Evolutionary conservation across 495 filamentous ascomycete genomes (phyloP), one percentile per base, ranked within the genome.

Genomic region (Penicillium longicatenatum): DNA sequence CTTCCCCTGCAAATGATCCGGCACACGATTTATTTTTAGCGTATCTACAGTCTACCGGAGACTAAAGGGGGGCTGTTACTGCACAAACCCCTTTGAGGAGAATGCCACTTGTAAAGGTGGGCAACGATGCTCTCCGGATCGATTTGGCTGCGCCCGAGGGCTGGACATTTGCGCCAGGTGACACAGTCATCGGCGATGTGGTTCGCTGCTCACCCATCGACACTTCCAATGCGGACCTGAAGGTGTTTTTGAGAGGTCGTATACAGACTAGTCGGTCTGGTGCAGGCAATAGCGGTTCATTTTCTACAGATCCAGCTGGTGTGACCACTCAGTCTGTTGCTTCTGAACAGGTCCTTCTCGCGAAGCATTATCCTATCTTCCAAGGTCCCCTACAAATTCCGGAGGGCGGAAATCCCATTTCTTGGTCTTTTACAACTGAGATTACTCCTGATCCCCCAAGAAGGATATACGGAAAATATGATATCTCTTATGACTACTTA

Each of bases 141-240:
- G 45, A 48, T 48, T 30, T 48, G 24, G 45, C 45, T 30, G 45
- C 45, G 16, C 45, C 45, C 22, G 45, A 48, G 24, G 45, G 14
- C 22, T 48, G 45, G 45, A 48, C 45, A 10, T 48, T 48, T 26
- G 45, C 45, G 4, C 24, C 45, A n/a, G 45, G 45, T 26, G 45
- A 48, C 45, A 30, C 24, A 14, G 45, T 48, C 12, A 48, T 48
- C 45, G 45, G 45, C 8, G 45, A 48, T 16, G 45, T 48, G 45
- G 45, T 48, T 48, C 45, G 45, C 24, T 16, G 21, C n/a, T 29
- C 45, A 31, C 24, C 45, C 14, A 48, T 48, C 10, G 45, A 30
- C 24, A 48, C 45, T 29, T 5, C 24, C 12, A 30, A 48, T 30
- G 45, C 45, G 16, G 16, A 48, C 45, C 16, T 48, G 4, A 48